These are phyloP conservation scores for Cyberlindnera xishuangbannaensis DNA, from an alignment of 805 yeast genomes.

Conservation along the genomic window DNA sequence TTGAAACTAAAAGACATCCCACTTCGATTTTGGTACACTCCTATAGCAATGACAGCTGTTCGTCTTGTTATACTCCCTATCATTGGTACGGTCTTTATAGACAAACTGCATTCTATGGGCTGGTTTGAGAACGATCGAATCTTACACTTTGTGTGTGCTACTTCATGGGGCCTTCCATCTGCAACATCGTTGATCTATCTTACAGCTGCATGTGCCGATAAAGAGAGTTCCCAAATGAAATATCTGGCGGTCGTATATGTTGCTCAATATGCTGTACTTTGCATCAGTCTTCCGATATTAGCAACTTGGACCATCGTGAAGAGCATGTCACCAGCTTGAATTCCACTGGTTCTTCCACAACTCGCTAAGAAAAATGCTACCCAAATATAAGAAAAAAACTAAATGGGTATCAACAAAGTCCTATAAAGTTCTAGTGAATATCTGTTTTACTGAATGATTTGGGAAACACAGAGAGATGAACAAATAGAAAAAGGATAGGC, in stretches of 20 bases:
- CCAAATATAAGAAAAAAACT: no score
- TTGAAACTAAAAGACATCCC: constrained; percentile 42
- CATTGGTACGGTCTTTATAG: constrained; percentile 62
- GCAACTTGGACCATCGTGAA: constrained; percentile 8
- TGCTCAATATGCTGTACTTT: constrained; percentile 20
- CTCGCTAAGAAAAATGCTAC: no score
- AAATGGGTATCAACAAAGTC: no score
- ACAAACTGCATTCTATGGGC: constrained; percentile 58
- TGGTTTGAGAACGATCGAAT: constrained; percentile 53
- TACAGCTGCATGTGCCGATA: constrained; percentile 45
- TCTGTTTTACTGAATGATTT: no score
- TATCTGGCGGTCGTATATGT: constrained; percentile 22
- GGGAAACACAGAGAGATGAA: no score
- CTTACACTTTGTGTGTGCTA: constrained; percentile 66
- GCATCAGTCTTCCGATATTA: constrained; percentile 22
- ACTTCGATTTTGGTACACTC: constrained; percentile 40
- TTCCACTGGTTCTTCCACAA: no score
- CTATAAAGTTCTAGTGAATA: no score
- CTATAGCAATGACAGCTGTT: constrained; percentile 48
- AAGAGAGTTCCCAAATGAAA: constrained; percentile 14
- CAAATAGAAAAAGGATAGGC: no score
- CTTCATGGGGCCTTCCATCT: constrained; percentile 78
- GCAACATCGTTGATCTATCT: constrained; percentile 86
- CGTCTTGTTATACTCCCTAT: constrained; percentile 74
- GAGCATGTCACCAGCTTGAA: no score